phyloP scores from a whole-genome alignment of 2,329 filamentous ascomycete genomes.

The Rhytidhysteron rufulum region DNA sequence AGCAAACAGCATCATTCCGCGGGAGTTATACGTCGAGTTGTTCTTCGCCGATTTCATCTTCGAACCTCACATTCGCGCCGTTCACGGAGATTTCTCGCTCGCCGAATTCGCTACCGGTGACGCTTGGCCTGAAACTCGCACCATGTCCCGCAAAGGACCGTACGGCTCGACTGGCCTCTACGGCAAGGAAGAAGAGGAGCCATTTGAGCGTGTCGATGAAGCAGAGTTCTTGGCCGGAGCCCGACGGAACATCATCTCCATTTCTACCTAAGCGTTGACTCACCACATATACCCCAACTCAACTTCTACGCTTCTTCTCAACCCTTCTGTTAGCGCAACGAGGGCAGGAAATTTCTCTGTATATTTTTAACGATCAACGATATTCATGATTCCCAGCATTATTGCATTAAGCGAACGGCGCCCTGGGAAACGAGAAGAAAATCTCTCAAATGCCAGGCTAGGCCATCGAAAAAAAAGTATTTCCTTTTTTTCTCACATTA shows the following conservation, averaged over 20 bases:
- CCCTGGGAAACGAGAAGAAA: too few relatives aligned
- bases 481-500: too few relatives aligned
- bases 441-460: too few relatives aligned
- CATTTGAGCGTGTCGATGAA: conserved; percentile 37
- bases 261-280: conserved; percentile 33
- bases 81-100: conserved; percentile 48
- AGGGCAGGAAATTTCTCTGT: conserved; percentile 7
- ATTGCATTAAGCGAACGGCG: too few relatives aligned
- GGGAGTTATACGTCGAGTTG: conserved; percentile 44
- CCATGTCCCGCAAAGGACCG: conserved; percentile 44
- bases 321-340: conserved; percentile 13
- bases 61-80: conserved; percentile 42
- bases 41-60: conserved; percentile 53
- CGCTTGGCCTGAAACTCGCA: conserved; percentile 37
- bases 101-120: conserved; percentile 39
- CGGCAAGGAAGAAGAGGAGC: conserved; percentile 44
- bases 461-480: too few relatives aligned
- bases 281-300: conserved; percentile 14
- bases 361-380: conserved; percentile 14
- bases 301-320: conserved; percentile 1
- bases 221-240: conserved; percentile 36
- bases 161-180: conserved; percentile 49
- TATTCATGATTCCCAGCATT: too few relatives aligned
- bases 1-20: conserved; percentile 32
- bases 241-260: conserved; percentile 31